Evolutionary conservation across 176 grass and related monocot genomes (phyloP).

Genomic region (Cenchrus purpureus): DNA sequence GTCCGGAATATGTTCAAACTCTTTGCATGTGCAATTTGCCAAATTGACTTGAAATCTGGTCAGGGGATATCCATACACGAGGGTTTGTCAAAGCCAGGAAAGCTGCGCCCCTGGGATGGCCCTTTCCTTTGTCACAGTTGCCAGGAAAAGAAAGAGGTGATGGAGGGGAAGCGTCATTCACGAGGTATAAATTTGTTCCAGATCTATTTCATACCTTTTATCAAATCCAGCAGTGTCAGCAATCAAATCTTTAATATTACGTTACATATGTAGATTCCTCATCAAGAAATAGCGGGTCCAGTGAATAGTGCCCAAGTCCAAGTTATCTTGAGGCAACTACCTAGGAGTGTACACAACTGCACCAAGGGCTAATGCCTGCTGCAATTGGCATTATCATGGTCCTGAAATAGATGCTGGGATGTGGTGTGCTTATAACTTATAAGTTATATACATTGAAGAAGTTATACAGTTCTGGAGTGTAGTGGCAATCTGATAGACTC

Average conservation of each 20-base stretch:
- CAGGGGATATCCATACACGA: constrained; percentile 90
- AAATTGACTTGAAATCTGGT: constrained; percentile 69
- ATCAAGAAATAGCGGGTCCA: constrained; percentile 64
- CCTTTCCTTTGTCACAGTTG: constrained; percentile 89
- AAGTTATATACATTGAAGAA: not conserved
- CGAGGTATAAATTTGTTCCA: constrained; percentile 47
- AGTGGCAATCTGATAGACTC: constrained; percentile 1
- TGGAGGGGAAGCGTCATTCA: constrained; percentile 83
- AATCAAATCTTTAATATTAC: constrained; percentile 8
- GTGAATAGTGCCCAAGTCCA: constrained; percentile 37
- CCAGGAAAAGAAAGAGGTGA: constrained; percentile 93
- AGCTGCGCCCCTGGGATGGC: constrained; percentile 77
- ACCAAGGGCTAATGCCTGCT: not conserved
- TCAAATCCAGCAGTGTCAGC: not conserved
- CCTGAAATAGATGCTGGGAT: not conserved
- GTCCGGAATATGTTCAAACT: constrained; percentile 96
- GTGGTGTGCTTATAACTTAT: not conserved
- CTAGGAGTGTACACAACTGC: not conserved
- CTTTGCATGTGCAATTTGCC: constrained; percentile 92
- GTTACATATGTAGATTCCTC: constrained; percentile 51
- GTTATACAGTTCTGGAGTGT: constrained; percentile 1
- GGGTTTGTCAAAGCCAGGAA: constrained; percentile 54
- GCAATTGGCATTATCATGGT: constrained; percentile 24
- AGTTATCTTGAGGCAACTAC: constrained; percentile 34
- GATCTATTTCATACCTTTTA: not conserved